Base-by-base conservation (phyloP, 2,329 filamentous ascomycete genomes). In the Capronia epimyces region DNA sequence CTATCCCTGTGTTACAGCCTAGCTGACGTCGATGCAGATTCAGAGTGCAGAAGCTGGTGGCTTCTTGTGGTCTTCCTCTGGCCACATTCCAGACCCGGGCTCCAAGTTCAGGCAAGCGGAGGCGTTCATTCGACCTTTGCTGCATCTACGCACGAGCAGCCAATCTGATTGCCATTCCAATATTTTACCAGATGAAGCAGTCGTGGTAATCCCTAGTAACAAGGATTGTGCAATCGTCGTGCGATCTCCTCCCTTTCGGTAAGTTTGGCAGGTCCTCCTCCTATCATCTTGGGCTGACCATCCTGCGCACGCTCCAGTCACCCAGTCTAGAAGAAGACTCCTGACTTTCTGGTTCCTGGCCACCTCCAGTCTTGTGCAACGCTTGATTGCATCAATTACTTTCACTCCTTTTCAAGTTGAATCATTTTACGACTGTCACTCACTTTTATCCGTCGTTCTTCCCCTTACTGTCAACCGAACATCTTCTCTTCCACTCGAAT, bases 111-210 rank as follows among this genome's bases (percentile, higher is more conserved):
- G 46, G 32, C 46, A 44, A 66, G 68, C 69, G 69, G 70, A 73
- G 69, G 67, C 70, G 70, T 73, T 73, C 59, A 67, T 66, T 73
- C 70, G 70, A 71, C 53, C 67, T 73, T 69, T 64, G 66, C 65
- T 64, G 66, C 60, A 60, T 63, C 62, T 56, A 62, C 60, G 64
- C 55, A 54, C 51, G 64, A 63, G 60, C 65, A 63, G 63, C 68
- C 44, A 50, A 57, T 60, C 43, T 56, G 49, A 46, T 43, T 53
- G 42, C 48, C 66, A 71, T 71, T 69, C 67, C 67, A 66, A 63
- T 60, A 56, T 62, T 64, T 65, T 65, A 65, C 68, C 67, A 70
- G 68, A 71, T 72, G 69, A 69, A 53, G 66, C 66, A 64, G 65
- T 65, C 68, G 65, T 65, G 58, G 66, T 67, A 44, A 57, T 46